These are phyloP conservation scores for Phytophthora cryptogea DNA, from an alignment of 352 stramenopile species.

Conservation along the genomic window DNA sequence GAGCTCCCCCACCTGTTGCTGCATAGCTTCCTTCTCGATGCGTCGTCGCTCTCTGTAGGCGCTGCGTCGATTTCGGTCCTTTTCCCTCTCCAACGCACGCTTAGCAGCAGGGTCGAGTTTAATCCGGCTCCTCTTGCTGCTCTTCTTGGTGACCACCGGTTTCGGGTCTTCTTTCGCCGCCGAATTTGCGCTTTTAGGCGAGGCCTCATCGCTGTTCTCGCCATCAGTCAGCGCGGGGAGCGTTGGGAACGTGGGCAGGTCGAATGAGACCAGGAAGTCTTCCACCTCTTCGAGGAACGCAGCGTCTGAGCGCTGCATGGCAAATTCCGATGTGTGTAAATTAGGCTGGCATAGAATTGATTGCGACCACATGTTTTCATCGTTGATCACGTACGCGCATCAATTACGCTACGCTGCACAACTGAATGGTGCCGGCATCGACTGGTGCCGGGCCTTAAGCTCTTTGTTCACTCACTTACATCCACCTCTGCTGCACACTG, in stretches of 20 bases:
- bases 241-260: slow-evolving; percentile 17
- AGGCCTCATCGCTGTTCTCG: slow-evolving; percentile 1
- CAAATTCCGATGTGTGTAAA: slow-evolving; percentile 8
- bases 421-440: no score
- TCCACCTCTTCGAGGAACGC: slow-evolving; percentile 23
- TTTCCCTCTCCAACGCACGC: slow-evolving; percentile 19
- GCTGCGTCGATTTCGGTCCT: slow-evolving; percentile 25
- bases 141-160: neutral
- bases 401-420: no score
- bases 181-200: neutral
- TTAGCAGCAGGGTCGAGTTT: slow-evolving; percentile 12
- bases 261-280: slow-evolving; percentile 29
- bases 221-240: slow-evolving; percentile 1
- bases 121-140: slow-evolving; percentile 6
- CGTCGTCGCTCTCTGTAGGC: slow-evolving; percentile 18
- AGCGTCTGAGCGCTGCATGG: slow-evolving; percentile 5
- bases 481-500: neutral
- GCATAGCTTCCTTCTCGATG: slow-evolving; percentile 15
- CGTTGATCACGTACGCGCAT: no score
- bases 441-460: no score
- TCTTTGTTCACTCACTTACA: slow-evolving; percentile 13
- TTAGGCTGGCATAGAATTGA: slow-evolving; percentile 5
- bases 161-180: neutral
- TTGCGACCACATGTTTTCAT: slow-evolving; percentile 3
- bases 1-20: slow-evolving; percentile 23